phyloP scores from a whole-genome alignment of 2,329 filamentous ascomycete species.

The Clonostachys rosea region DNA sequence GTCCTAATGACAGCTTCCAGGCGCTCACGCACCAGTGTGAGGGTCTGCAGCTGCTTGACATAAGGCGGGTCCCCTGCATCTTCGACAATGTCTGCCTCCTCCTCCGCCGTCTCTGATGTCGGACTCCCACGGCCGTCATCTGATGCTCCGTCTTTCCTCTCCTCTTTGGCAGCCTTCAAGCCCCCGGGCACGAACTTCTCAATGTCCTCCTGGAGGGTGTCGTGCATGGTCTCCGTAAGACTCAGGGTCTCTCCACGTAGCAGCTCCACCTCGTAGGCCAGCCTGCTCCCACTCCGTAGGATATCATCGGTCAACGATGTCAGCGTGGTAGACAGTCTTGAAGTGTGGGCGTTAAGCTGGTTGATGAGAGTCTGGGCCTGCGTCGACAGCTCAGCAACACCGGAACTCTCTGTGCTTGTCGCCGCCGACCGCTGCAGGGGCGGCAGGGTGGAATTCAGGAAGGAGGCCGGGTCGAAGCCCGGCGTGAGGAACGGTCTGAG shows the following conservation, averaged over 20 bases:
- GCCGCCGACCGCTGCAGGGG: constrained; percentile 42
- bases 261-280: constrained; percentile 94
- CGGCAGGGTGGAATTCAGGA: constrained; percentile 77
- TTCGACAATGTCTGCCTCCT: constrained; percentile 1
- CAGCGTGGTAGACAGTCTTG: constrained; percentile 73
- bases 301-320: constrained; percentile 95
- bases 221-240: constrained; percentile 73
- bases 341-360: constrained; percentile 83
- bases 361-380: constrained; percentile 83
- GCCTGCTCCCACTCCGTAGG: constrained; percentile 75
- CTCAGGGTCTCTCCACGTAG: constrained; percentile 81
- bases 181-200: constrained; percentile 62
- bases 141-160: constrained; percentile 7
- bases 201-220: constrained; percentile 68
- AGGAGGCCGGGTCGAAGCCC: constrained; percentile 78
- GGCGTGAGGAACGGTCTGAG: constrained; percentile 72
- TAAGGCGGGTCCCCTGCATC: constrained; percentile 52
- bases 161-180: constrained; percentile 23
- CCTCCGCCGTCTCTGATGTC: constrained; percentile 5
- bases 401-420: neutral
- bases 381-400: constrained; percentile 69
- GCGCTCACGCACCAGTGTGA: constrained; percentile 77
- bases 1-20: constrained; percentile 85
- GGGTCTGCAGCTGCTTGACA: constrained; percentile 74
- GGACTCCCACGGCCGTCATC: neutral